phyloP scores from a whole-genome alignment of 495 filamentous ascomycete genomes.

The Annulohypoxylon bovei region DNA sequence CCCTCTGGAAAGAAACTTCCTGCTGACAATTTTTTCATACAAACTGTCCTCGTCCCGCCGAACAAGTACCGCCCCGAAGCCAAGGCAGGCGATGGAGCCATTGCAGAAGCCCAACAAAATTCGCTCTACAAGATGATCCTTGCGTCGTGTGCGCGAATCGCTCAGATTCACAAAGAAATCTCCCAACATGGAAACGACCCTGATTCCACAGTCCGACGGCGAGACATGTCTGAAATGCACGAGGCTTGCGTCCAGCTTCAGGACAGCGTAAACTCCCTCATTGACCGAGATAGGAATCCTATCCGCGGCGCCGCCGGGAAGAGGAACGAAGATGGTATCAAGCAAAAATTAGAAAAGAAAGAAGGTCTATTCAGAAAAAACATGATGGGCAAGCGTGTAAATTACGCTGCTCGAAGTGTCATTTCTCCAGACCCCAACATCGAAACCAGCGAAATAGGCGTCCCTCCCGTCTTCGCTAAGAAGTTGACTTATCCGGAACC shows the following conservation, averaged over 20 bases:
- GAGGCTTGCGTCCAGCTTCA: constrained; percentile 82
- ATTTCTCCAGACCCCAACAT: constrained; percentile 99
- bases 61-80: constrained; percentile 93
- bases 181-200: constrained; percentile 42
- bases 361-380: constrained; percentile 98
- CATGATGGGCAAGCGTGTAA: constrained; percentile 99
- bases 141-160: constrained; percentile 72
- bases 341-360: constrained; percentile 98
- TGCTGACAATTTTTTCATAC: constrained; percentile 94
- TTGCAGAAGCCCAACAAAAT: constrained; percentile 89
- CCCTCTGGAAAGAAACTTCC: constrained; percentile 65
- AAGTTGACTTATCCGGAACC: constrained; percentile 98
- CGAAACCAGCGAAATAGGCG: constrained; percentile 98
- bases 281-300: constrained; percentile 87
- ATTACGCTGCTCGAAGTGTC: constrained; percentile 96
- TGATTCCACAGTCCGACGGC: constrained; percentile 26
- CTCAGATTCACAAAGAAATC: constrained; percentile 79
- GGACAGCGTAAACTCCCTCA: constrained; percentile 86
- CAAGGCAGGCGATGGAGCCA: constrained; percentile 76
- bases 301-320: constrained; percentile 76
- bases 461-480: constrained; percentile 94
- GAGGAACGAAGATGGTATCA: constrained; percentile 85
- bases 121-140: constrained; percentile 83
- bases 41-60: constrained; percentile 84
- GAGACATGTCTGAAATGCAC: constrained; percentile 56